Evolutionary conservation across 2,329 filamentous ascomycete genomes (phyloP).

Genomic region (Chaetoscypha palmicola): DNA sequence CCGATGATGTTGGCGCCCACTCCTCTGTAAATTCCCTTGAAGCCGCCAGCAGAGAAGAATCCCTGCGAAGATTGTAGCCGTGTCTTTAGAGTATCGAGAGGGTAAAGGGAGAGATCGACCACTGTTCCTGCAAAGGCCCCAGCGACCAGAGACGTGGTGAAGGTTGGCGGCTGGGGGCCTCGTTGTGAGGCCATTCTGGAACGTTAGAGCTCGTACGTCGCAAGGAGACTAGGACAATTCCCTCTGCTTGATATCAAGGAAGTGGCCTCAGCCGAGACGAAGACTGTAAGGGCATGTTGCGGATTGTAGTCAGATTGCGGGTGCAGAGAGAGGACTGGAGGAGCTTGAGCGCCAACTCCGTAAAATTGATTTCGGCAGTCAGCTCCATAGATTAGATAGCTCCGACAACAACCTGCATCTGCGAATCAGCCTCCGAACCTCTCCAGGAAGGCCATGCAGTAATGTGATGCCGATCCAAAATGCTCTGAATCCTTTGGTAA

Average conservation of each 20-base stretch:
- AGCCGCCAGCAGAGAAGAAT: constrained; percentile 78
- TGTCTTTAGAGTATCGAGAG: constrained; percentile 97
- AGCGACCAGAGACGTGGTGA: constrained; percentile 61
- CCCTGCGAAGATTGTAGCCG: constrained; percentile 77
- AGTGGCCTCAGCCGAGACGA: constrained; percentile 24
- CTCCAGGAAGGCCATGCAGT: no score
- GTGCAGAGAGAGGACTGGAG: no score
- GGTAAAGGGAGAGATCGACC: constrained; percentile 93
- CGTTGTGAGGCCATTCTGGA: constrained; percentile 16
- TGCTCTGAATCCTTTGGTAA: no score
- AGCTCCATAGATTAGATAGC: background rate
- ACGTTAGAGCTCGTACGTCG: background rate
- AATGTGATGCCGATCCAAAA: no score
- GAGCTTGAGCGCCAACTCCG: no score
- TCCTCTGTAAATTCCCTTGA: constrained; percentile 87
- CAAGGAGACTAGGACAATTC: background rate
- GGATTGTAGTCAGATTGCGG: no score
- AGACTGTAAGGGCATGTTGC: no score
- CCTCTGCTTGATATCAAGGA: no score
- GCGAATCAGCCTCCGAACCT: no score
- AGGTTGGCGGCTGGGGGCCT: constrained; percentile 35
- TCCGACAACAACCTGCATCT: background rate
- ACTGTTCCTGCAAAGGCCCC: constrained; percentile 90
- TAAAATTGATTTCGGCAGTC: background rate
- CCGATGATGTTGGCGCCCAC: constrained; percentile 85